Conservation (phyloP, 2,329 filamentous ascomycete genomes). For the Fusarium sp. region DNA sequence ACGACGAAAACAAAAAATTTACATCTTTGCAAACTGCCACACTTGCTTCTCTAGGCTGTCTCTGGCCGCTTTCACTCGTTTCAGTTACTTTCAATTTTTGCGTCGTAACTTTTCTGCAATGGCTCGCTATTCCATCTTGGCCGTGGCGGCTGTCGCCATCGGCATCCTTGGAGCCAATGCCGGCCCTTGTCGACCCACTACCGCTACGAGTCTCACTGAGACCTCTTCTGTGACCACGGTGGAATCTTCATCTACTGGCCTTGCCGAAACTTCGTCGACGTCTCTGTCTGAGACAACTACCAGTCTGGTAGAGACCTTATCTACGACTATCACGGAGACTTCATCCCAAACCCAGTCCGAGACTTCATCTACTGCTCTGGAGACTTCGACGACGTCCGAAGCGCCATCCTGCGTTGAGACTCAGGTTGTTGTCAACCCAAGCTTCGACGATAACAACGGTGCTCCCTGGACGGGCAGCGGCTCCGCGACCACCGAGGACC, state of each 20-base stretch:
- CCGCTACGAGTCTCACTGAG: not conserved
- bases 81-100: not conserved
- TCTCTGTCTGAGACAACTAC: too few relatives aligned
- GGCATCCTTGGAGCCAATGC: conserved; percentile 12
- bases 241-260: not conserved
- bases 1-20: not conserved
- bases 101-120: not conserved
- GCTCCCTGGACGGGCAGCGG: not conserved
- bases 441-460: conserved; percentile 4
- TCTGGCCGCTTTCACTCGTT: not conserved
- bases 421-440: conserved; percentile 1
- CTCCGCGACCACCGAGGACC: not conserved
- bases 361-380: not conserved
- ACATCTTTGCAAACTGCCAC: not conserved
- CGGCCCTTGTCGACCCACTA: conserved; percentile 6
- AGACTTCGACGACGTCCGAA: conserved; percentile 4
- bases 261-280: not conserved
- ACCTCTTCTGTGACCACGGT: not conserved
- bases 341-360: too few relatives aligned
- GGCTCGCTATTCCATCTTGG: conserved; percentile 2
- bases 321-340: not conserved
- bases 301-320: not conserved
- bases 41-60: not conserved
- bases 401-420: not conserved
- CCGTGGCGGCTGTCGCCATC: not conserved